Evolutionary conservation across 2,329 filamentous ascomycete species (phyloP), one percentile per base, ranked within the genome.

Genomic region (Penicillium sp.): DNA sequence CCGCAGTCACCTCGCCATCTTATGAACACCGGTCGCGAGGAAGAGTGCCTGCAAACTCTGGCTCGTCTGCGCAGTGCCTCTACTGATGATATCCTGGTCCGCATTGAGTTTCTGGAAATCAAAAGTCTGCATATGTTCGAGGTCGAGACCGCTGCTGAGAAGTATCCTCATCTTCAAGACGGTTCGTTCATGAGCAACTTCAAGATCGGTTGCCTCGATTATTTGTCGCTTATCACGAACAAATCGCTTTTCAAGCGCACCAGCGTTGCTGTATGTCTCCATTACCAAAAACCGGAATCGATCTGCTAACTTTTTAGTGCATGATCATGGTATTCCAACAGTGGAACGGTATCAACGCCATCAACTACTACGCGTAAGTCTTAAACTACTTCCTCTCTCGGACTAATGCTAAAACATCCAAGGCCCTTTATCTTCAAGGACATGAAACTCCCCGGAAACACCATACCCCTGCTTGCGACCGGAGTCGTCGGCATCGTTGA

Each of bases 91-190:
- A 81, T 87, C 50, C 77, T 88, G 0, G 81, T 90, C 33, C 79
- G 86, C 57, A 75, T 89, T 1, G 87, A 90, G 61, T 89, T 85
- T 62, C 78, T 88, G 20, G 87, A 91, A 65, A 90, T 91, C 70
- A 87, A 88, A 65, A 86, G 87, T 0, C 84, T 89, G 66, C 84
- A 81, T 0, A 65, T 86, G 9, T 91, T 91, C 57, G 87, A 91
- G 70, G 87, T 89, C 70, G 79, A 82, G 27, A 82, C 81, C 1
- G 75, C 84, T 4, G 80, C 80, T 0, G 81, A 85, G 54, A 76
- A 83, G 23, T 89, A 87, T 66, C 87, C 87, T 0, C 74, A 84
- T 71, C n/a, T 79, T 83, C 62, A 87, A 82, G 69, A 72, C 87
- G 6, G 84, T 88, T 59, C 88, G 57, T 47, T 62, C 58, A n/a